Percentiles rank a stretch among this genome's conserved stretches.
Conservation (phyloP, 106 monocot genomes). For the Allium cepa region DNA sequence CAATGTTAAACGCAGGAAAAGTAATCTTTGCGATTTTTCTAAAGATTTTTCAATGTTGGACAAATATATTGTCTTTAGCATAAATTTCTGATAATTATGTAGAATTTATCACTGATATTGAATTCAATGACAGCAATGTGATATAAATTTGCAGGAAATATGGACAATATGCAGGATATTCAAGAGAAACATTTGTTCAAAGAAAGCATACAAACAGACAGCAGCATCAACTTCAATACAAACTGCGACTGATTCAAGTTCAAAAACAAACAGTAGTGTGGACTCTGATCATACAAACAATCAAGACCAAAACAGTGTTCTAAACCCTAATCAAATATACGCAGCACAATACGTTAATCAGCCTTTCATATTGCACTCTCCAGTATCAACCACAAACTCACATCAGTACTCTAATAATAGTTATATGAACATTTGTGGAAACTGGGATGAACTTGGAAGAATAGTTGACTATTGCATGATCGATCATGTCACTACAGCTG, state of each 20-base stretch:
- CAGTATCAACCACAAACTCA: not conserved
- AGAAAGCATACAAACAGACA: constrained; percentile 5
- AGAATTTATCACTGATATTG: too few relatives aligned
- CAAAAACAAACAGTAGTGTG: constrained; percentile 34
- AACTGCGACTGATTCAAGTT: constrained; percentile 21
- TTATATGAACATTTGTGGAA: constrained; percentile 11
- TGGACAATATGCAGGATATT: constrained; percentile 88
- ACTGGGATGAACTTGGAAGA: constrained; percentile 79
- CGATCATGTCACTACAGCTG: constrained; percentile 6
- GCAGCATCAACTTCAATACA: constrained; percentile 12
- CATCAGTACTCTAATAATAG: constrained; percentile 13
- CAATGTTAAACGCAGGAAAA: not conserved
- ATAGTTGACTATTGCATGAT: constrained; percentile 31
- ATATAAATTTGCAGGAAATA: constrained; percentile 32
- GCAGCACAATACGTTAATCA: constrained; percentile 23
- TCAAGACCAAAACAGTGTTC: constrained; percentile 10
- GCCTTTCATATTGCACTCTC: not conserved
- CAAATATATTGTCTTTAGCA: not conserved
- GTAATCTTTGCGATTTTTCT: not conserved
- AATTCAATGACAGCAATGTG: not conserved
- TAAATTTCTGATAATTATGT: too few relatives aligned
- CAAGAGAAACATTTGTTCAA: constrained; percentile 40
- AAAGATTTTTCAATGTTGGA: not conserved
- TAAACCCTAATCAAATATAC: constrained; percentile 9
- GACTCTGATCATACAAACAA: constrained; percentile 32